Evolutionary conservation across 2,329 filamentous ascomycete genomes (phyloP).

Genomic region (Didymella arachidicola): DNA sequence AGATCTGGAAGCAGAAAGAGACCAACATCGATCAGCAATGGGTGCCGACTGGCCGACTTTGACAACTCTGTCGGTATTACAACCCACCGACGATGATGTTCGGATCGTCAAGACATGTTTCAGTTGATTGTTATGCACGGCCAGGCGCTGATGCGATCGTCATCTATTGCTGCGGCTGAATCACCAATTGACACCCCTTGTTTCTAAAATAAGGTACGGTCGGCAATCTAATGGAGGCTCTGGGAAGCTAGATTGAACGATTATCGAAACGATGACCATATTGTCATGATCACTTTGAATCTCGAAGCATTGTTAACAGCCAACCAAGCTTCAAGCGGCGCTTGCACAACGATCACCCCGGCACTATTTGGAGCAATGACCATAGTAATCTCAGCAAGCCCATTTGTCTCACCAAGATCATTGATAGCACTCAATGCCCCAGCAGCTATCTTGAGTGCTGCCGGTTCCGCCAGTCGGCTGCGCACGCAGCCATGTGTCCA

Average conservation of each 20-base stretch:
- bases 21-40: neutral
- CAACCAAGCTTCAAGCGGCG: slow-evolving; percentile 5
- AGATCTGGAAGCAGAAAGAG: neutral
- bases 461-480: slow-evolving; percentile 7
- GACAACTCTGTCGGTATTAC: slow-evolving; percentile 6
- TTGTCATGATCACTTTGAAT: neutral
- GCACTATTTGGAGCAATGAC: neutral
- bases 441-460: neutral
- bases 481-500: neutral
- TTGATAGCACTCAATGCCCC: neutral
- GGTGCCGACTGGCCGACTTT: slow-evolving; percentile 18
- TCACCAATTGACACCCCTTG: slow-evolving; percentile 3
- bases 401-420: neutral
- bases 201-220: neutral
- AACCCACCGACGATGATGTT: slow-evolving; percentile 32
- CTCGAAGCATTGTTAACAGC: slow-evolving; percentile 1
- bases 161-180: slow-evolving; percentile 19
- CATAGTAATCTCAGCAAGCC: neutral
- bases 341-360: neutral
- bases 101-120: slow-evolving; percentile 15
- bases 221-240: neutral
- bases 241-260: neutral
- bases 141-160: slow-evolving; percentile 24
- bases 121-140: slow-evolving; percentile 17
- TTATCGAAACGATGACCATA: neutral